Evolutionary conservation across 371 early-diverging fungal genomes (phyloP).

Genomic region (Basidiobolus meristosporus): DNA sequence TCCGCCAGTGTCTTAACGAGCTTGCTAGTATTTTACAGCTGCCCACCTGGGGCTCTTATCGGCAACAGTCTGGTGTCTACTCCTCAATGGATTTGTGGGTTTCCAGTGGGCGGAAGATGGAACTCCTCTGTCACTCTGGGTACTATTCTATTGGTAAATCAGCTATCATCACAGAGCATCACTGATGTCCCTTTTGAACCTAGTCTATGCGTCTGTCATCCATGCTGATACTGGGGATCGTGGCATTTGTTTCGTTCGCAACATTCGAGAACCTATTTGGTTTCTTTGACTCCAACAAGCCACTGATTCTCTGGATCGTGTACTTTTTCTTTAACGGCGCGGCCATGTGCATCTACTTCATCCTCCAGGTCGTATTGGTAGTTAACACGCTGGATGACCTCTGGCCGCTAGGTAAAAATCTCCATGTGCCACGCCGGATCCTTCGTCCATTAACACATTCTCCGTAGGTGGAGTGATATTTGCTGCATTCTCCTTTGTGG

Average conservation of each 20-base stretch:
- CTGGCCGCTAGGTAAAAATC: constrained; percentile 72
- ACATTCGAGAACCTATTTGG: constrained; percentile 53
- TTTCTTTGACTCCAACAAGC: constrained; percentile 29
- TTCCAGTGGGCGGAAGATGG: constrained; percentile 96
- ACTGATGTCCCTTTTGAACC: constrained; percentile 2
- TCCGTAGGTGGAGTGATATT: constrained; percentile 72
- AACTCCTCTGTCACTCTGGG: constrained; percentile 75
- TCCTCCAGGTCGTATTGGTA: constrained; percentile 80
- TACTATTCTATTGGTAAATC: constrained; percentile 14
- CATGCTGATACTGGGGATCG: constrained; percentile 47
- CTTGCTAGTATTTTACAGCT: constrained; percentile 71
- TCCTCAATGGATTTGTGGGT: constrained; percentile 87
- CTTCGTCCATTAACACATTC: constrained; percentile 2
- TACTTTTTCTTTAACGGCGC: constrained; percentile 74
- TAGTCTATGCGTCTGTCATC: constrained; percentile 77
- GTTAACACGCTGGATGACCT: constrained; percentile 85
- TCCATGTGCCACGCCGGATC: neutral
- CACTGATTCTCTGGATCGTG: constrained; percentile 65
- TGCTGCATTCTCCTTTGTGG: constrained; percentile 64
- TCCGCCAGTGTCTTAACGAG: no score
- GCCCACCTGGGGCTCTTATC: constrained; percentile 62
- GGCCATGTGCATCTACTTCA: constrained; percentile 64
- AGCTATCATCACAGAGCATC: no score
- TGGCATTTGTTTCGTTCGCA: constrained; percentile 61
- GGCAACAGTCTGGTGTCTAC: constrained; percentile 75